These are phyloP conservation scores for Plasmodium knowlesi DNA, from an alignment of 169 alveolate species.

Conservation along the genomic window DNA sequence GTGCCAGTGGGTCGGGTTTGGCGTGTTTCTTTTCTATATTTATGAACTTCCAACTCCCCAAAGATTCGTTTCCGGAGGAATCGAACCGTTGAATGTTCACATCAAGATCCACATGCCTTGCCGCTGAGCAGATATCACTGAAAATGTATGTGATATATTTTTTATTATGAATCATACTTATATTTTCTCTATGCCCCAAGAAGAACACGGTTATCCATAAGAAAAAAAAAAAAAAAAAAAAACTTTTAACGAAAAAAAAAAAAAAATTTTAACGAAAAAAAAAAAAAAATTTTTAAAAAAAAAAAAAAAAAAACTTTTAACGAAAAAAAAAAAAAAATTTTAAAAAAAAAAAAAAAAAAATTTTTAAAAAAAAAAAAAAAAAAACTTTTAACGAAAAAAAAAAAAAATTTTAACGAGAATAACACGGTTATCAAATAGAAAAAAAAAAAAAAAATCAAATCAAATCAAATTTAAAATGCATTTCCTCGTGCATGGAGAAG, in stretches of 20 bases:
- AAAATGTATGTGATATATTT: not conserved
- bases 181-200: not conserved
- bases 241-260: not conserved
- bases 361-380: too few relatives aligned
- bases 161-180: not conserved
- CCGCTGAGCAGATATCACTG: not conserved
- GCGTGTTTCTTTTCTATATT: not conserved
- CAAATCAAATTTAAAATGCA: not conserved
- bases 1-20: not conserved
- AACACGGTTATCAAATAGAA: too few relatives aligned
- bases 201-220: too few relatives aligned
- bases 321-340: not conserved
- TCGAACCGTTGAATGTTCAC: not conserved
- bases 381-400: not conserved
- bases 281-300: too few relatives aligned
- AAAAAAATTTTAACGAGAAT: not conserved
- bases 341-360: too few relatives aligned
- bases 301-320: not conserved
- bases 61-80: not conserved
- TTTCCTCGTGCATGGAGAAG: too few relatives aligned
- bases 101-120: not conserved
- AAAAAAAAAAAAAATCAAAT: too few relatives aligned
- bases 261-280: not conserved
- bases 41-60: not conserved
- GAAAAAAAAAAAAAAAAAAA: not conserved